Conservation (phyloP, 768 basidiomycete species). For the Mycena kentingensis region DNA sequence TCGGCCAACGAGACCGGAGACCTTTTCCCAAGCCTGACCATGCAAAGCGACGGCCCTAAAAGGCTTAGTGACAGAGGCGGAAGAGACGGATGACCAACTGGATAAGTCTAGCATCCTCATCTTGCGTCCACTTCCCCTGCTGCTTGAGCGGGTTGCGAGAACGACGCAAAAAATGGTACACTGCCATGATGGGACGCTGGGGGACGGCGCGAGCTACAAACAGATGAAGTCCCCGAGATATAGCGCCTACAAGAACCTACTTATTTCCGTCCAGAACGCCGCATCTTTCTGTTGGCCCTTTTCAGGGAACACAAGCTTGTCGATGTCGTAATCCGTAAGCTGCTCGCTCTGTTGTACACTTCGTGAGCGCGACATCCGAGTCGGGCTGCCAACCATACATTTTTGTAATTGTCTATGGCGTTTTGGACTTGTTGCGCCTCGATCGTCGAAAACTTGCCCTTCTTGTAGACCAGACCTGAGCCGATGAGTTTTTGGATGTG, state of each 20-base stretch:
- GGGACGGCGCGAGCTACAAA: conserved; percentile 65
- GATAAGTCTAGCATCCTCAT: conserved; percentile 65
- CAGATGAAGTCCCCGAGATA: conserved; percentile 11
- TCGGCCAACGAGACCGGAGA: conserved; percentile 69
- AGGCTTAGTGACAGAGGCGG: not conserved
- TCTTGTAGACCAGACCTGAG: conserved; percentile 81
- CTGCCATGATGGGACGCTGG: conserved; percentile 77
- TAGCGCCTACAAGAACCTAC: conserved; percentile 42
- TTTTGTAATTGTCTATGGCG: conserved; percentile 66
- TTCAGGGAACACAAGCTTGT: conserved; percentile 69
- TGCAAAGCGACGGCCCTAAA: conserved; percentile 65
- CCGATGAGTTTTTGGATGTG: not conserved
- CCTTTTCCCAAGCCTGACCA: conserved; percentile 82
- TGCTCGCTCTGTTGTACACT: conserved; percentile 50
- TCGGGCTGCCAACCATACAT: conserved; percentile 26
- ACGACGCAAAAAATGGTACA: conserved; percentile 81
- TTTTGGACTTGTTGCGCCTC: conserved; percentile 67
- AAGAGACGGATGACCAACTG: conserved; percentile 46
- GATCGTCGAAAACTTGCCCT: conserved; percentile 82
- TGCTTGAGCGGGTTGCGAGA: conserved; percentile 66
- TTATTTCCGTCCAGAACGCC: conserved; percentile 79
- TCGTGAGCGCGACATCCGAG: conserved; percentile 1
- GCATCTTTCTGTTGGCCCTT: conserved; percentile 60
- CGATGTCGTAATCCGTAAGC: conserved; percentile 50
- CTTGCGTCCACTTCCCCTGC: conserved; percentile 68